A percentile compares a stretch with the other conserved stretches of the same genome.
phyloP scores from a whole-genome alignment of 2,329 filamentous ascomycete genomes.

The Colletotrichum simmondsii region DNA sequence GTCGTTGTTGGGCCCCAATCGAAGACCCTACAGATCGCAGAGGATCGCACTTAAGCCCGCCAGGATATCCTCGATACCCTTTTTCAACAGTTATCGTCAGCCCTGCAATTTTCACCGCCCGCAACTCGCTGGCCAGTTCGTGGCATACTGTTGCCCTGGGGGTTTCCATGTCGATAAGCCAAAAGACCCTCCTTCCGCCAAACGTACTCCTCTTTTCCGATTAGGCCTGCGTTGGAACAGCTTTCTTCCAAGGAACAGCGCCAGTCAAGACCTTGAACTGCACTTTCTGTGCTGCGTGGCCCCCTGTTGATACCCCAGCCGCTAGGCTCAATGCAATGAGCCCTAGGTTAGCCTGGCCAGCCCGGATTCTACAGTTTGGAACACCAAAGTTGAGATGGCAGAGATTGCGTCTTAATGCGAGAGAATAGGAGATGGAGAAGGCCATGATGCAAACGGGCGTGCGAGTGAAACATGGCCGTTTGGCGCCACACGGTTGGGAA shows the following conservation, averaged over 20 bases:
- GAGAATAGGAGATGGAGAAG: not conserved
- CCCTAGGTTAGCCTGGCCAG: constrained; percentile 11
- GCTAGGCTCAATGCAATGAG: constrained; percentile 9
- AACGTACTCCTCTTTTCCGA: not conserved
- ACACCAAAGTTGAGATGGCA: constrained; percentile 32
- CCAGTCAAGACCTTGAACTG: constrained; percentile 4
- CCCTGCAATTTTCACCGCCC: constrained; percentile 26
- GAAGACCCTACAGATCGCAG: not conserved
- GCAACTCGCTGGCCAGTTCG: not conserved
- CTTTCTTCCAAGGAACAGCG: constrained; percentile 8
- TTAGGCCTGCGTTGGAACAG: not conserved
- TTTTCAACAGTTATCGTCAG: not conserved
- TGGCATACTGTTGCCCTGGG: not conserved
- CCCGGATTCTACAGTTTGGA: constrained; percentile 10
- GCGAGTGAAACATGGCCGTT: constrained; percentile 31
- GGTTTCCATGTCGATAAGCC: constrained; percentile 6
- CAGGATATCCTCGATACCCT: constrained; percentile 12
- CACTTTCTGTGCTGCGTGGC: constrained; percentile 1
- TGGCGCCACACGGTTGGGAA: constrained; percentile 17
- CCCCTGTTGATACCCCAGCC: constrained; percentile 10
- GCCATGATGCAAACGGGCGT: constrained; percentile 23
- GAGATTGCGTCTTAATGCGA: constrained; percentile 32
- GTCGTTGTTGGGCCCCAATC: constrained; percentile 9
- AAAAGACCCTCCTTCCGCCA: not conserved
- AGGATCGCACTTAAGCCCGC: not conserved